phyloP scores from a whole-genome alignment of 345 rosid genomes.

The Melaleuca quinquenervia region DNA sequence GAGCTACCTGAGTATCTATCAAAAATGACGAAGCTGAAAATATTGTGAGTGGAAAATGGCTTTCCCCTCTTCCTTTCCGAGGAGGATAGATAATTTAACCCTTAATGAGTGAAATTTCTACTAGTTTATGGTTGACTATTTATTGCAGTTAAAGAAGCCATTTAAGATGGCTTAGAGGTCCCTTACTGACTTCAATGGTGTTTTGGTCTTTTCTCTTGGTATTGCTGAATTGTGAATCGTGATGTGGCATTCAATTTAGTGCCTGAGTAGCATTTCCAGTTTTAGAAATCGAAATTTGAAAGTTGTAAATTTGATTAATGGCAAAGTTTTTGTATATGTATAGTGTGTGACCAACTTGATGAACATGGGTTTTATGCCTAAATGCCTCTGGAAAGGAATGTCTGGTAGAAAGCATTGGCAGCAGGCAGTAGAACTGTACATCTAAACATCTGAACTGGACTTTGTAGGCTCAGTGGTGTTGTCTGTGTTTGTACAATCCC shows the following conservation, averaged over 20 bases:
- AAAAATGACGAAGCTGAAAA: not conserved
- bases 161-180: not conserved
- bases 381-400: not conserved
- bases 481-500: not conserved
- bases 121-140: not conserved
- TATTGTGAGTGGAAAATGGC: conserved; percentile 25
- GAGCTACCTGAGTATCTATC: conserved; percentile 30
- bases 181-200: not conserved
- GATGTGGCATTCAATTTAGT: not conserved
- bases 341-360: not conserved
- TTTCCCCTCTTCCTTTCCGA: not conserved
- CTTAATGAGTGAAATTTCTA: not conserved
- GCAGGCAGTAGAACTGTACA: not conserved
- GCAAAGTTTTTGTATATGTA: not conserved
- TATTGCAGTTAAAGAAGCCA: not conserved
- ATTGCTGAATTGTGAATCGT: not conserved
- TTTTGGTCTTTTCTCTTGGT: not conserved
- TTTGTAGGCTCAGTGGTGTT: not conserved
- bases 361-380: not conserved
- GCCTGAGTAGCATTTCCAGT: not conserved
- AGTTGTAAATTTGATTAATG: not conserved
- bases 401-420: not conserved
- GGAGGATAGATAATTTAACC: not conserved
- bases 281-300: not conserved
- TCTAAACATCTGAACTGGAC: not conserved